These are phyloP conservation scores for Odontarrhena argentea DNA, from an alignment of 345 rosid species.

Conservation along the genomic window DNA sequence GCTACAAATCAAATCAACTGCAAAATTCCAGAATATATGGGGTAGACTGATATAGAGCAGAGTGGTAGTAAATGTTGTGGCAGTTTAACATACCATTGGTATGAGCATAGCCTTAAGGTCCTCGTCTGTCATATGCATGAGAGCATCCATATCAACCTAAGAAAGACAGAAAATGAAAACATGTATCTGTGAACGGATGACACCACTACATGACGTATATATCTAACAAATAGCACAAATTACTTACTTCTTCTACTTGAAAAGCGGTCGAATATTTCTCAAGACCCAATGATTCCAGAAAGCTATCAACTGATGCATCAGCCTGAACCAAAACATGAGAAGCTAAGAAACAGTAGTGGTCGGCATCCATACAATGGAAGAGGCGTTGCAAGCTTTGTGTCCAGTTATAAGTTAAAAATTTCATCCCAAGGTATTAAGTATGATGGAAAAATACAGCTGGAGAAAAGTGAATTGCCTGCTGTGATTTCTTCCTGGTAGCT, in stretches of 20 bases:
- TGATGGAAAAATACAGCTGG: slow-evolving; percentile 20
- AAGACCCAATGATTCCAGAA: slow-evolving; percentile 82
- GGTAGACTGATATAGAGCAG: slow-evolving; percentile 1
- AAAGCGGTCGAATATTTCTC: slow-evolving; percentile 87
- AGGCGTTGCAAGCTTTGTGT: slow-evolving; percentile 11
- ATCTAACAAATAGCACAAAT: slow-evolving; percentile 18
- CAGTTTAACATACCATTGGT: slow-evolving; percentile 67
- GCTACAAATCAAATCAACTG: slow-evolving; percentile 9
- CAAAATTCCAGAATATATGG: slow-evolving; percentile 10
- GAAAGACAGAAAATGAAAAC: slow-evolving; percentile 25
- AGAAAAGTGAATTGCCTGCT: slow-evolving; percentile 53
- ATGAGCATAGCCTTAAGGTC: slow-evolving; percentile 94
- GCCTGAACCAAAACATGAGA: slow-evolving; percentile 57
- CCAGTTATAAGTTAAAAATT: slow-evolving; percentile 6
- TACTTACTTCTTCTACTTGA: slow-evolving; percentile 91
- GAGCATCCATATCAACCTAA: slow-evolving; percentile 97
- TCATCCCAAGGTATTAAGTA: slow-evolving; percentile 15
- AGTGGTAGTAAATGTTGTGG: neutral
- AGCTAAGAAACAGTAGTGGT: slow-evolving; percentile 32
- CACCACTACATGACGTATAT: slow-evolving; percentile 2
- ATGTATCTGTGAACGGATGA: slow-evolving; percentile 16
- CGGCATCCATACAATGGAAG: neutral
- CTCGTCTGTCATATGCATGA: slow-evolving; percentile 91
- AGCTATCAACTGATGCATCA: slow-evolving; percentile 68
- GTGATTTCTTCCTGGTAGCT: slow-evolving; percentile 57